Percentiles rank a stretch among this genome's conserved stretches.
Evolutionary conservation across 1,284 basidiomycete genomes (phyloP).

Genomic region (Ustilago tritici): DNA sequence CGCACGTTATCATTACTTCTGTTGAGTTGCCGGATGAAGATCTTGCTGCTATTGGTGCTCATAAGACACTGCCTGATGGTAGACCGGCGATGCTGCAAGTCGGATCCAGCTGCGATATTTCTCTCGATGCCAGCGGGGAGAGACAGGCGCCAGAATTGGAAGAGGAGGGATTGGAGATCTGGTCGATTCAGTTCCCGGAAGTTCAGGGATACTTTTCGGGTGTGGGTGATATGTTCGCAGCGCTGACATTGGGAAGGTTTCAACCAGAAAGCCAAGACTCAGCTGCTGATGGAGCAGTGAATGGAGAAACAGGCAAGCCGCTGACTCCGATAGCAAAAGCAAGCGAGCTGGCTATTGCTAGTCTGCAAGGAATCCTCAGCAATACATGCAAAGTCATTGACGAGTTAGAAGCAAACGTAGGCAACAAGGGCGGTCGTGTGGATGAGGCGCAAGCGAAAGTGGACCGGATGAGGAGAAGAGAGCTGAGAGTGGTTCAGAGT

Average conservation of each 20-base stretch:
- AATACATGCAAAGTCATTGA: conserved; percentile 51
- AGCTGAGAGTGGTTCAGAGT: conserved; percentile 65
- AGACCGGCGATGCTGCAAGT: conserved; percentile 62
- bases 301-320: conserved; percentile 44
- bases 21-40: conserved; percentile 72
- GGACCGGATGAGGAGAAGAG: conserved; percentile 61
- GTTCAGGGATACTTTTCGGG: conserved; percentile 94
- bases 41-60: conserved; percentile 46
- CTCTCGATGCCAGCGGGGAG: conserved; percentile 28
- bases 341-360: conserved; percentile 76
- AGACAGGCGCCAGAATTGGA: conserved; percentile 10
- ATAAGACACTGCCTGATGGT: conserved; percentile 39
- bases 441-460: conserved; percentile 55
- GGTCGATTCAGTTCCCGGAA: conserved; percentile 82
- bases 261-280: conserved; percentile 35
- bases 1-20: conserved; percentile 91
- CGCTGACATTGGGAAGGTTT: conserved; percentile 88
- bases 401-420: conserved; percentile 15
- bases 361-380: conserved; percentile 84
- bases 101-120: conserved; percentile 66
- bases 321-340: conserved; percentile 74
- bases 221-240: conserved; percentile 96
- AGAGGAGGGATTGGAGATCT: conserved; percentile 35
- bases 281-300: conserved; percentile 9
- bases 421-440: background rate